phyloP scores from a whole-genome alignment of 78 protist genomes.

The Neovahlkampfia damariscottae region DNA sequence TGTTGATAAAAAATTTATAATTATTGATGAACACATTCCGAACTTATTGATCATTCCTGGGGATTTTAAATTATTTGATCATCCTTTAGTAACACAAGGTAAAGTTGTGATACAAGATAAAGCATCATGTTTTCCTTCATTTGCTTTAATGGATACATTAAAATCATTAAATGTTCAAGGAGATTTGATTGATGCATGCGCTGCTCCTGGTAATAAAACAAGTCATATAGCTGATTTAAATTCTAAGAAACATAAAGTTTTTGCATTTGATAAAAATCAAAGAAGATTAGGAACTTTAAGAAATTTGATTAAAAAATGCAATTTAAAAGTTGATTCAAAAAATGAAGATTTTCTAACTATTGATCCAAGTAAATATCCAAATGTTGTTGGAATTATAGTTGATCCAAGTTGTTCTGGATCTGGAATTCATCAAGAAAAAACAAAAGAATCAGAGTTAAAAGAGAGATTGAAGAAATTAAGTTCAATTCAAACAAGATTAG shows the following conservation, averaged over 20 bases:
- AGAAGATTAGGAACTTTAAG: background rate
- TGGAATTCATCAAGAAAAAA: too few species aligned
- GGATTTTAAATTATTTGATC: background rate
- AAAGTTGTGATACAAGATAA: conserved; percentile 27
- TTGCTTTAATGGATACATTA: background rate
- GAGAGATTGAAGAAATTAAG: background rate
- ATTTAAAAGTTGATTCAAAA: too few species aligned
- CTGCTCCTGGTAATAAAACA: conserved; percentile 52
- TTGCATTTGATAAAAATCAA: too few species aligned
- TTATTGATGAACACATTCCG: too few species aligned
- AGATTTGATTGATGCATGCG: conserved; percentile 23
- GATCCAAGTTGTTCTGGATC: conserved; percentile 29
- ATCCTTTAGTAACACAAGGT: background rate
- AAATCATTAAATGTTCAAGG: background rate
- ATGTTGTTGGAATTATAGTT: conserved; percentile 1
- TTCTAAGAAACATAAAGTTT: background rate
- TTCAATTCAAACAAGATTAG: background rate
- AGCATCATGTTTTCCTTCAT: conserved; percentile 29
- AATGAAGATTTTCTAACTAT: too few species aligned
- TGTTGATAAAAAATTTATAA: too few species aligned
- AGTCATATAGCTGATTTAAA: conserved; percentile 7
- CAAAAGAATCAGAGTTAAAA: background rate
- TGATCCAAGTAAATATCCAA: too few species aligned
- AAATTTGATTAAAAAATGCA: too few species aligned
- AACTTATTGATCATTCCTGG: too few species aligned